Conservation (phyloP, 805 yeast species). For the Candida michaelii region DNA sequence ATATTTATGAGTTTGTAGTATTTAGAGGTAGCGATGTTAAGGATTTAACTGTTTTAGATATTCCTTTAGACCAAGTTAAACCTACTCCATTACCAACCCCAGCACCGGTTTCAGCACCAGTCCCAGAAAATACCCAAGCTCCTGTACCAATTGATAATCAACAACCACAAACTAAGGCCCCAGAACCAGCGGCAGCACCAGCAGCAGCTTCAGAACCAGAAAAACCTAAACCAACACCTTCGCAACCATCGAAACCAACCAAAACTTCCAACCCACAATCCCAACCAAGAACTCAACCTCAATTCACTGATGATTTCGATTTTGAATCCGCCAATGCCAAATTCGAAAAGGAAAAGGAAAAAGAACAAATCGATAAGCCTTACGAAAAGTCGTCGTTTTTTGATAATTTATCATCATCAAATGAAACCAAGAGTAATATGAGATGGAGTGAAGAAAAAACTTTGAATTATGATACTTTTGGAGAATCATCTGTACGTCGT, state of each 20-base stretch:
- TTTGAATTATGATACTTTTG: constrained; percentile 81
- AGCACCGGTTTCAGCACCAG: constrained; percentile 11
- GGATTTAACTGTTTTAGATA: constrained; percentile 81
- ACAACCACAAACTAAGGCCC: not conserved
- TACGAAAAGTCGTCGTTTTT: constrained; percentile 90
- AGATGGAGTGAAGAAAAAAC: constrained; percentile 72
- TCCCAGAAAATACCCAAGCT: not conserved
- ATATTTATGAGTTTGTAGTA: constrained; percentile 71
- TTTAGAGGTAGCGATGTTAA: constrained; percentile 92
- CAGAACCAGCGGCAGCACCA: not conserved
- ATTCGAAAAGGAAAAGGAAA: constrained; percentile 52
- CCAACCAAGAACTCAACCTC: constrained; percentile 1
- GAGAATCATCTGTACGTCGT: constrained; percentile 58
- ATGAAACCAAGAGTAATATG: constrained; percentile 47
- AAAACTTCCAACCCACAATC: constrained; percentile 9
- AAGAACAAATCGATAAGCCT: constrained; percentile 30
- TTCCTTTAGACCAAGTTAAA: constrained; percentile 60
- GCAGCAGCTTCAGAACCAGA: not conserved
- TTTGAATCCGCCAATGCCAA: constrained; percentile 73
- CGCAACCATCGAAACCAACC: constrained; percentile 7
- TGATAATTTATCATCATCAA: constrained; percentile 77
- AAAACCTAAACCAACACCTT: not conserved
- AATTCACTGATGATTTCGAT: constrained; percentile 57
- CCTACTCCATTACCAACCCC: constrained; percentile 34
- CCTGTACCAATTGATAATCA: constrained; percentile 8